Base-by-base conservation (phyloP, 129 eudicot species). In the Mikania micrantha region DNA sequence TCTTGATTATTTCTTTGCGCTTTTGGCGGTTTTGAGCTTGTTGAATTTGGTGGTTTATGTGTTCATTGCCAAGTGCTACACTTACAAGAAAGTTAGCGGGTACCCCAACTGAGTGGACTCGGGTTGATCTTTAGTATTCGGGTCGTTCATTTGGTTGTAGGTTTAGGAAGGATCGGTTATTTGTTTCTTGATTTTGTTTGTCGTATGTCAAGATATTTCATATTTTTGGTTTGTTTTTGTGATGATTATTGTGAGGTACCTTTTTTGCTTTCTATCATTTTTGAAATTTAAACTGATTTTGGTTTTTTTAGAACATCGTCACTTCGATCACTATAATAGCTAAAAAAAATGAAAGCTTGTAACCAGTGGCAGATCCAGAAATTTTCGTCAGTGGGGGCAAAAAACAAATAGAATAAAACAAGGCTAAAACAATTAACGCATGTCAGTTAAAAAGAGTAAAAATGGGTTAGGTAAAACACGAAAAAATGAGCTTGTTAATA, bases 41-140 rank as follows among this genome's bases (percentile, higher is more conserved):
- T 3, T 89, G 54, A 89, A 89, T 79, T 77, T 89, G 70, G 2
- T 85, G 3, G 88, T 79, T 34, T 89, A 85, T 75, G 78, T 85
- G 7, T 48, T 41, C 47, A 78, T 83, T 72, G 85, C 96, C 4
- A 78, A 68, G 64, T 76, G 81, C 79, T 88, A 85, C 76, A 83
- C 74, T 5, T 85, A 85, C 84, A 88, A 88, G 83, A 88, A 83
- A 66, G 83, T 67, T 19, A 62, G 49, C 1, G 76, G 17, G 45
- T 67, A 44, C 53, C 74, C 79, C 1, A 52, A 16, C 17, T 24
- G 21, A 48, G 25, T 67, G 59, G 29, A 58, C 36, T 58, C 0
- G 3, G 28, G 15, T 11, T 10, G 19, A 4, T 7, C 7, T 29
- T 69, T 24, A 4, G 36, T 12, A 15, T 31, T 4, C 13, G n/a